Evolutionary conservation across 176 grass and related monocot species (phyloP), one percentile per base, ranked within the genome.

Genomic region (Bromus sterilis): DNA sequence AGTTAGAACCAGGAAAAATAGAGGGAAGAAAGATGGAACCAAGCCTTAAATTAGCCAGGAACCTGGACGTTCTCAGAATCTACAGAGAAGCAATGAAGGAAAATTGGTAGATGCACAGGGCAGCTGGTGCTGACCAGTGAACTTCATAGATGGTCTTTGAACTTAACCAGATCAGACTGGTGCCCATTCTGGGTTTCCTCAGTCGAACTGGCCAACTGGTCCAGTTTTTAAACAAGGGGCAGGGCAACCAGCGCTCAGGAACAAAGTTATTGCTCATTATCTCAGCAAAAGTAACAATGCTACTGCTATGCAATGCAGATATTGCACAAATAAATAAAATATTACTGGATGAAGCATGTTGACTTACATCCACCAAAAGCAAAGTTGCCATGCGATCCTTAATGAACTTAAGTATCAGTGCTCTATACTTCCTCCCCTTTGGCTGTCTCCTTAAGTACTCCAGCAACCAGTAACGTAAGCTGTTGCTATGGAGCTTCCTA

Each of bases 391-490:
- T 83, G 58, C 86, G 88, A 84, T 89, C 90, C 70, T 95, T 98
- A 35, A 93, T 71, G 56, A 98, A 95, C 40, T 77, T 89, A 74
- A 98, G 90, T 81, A 98, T 74, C 71, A 98, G 56, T 69, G 95
- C 88, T 77, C 49, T 84, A 79, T 91, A 95, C 57, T 46, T 88
- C 75, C 85, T 91, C 43, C 90, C 86, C 68, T 83, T 91, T 60
- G 74, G 88, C 36, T 95, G 92, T 79, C 95, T 88, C 80, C 88
- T 93, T 74, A 98, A 89, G 66, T 95, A 93, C 82, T 95, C 95
- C 76, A 98, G 84, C 55, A 93, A 78, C 95, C 95, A 98, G 79
- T 98, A 98, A 77, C 88, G 82, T 57, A 94, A 79, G 75, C 88
- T 95, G 69, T 80, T 89, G 71, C 75, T 89, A 66, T 91, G 88